phyloP scores from a whole-genome alignment of 2,329 filamentous ascomycete genomes.

The Cryphonectria radicalis region DNA sequence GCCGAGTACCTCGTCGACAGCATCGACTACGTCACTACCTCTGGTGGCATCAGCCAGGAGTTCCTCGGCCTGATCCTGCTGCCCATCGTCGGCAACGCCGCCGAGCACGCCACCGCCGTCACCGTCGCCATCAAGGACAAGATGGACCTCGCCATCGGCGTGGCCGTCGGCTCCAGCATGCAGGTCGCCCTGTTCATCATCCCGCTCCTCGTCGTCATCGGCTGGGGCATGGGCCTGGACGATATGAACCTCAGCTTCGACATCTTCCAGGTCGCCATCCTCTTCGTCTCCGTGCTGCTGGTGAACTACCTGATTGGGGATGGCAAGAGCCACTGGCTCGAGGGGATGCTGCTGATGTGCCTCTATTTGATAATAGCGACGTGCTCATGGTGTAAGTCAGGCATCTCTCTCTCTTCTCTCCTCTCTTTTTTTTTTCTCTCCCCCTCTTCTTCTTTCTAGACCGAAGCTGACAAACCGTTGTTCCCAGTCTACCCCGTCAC shows the following conservation, averaged over 20 bases:
- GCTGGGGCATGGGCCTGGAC: slow-evolving; percentile 73
- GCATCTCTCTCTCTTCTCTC: too few species aligned
- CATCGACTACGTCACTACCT: slow-evolving; percentile 68
- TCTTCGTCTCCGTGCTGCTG: slow-evolving; percentile 82
- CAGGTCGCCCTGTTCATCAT: slow-evolving; percentile 82
- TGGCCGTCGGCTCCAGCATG: slow-evolving; percentile 79
- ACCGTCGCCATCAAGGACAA: slow-evolving; percentile 83
- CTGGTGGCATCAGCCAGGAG: slow-evolving; percentile 66
- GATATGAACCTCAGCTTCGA: slow-evolving; percentile 86
- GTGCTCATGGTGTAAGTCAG: slow-evolving; percentile 60
- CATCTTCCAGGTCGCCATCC: slow-evolving; percentile 82
- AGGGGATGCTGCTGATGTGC: slow-evolving; percentile 76
- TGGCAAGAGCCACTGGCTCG: slow-evolving; percentile 81
- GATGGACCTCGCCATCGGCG: slow-evolving; percentile 82
- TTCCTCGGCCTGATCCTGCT: slow-evolving; percentile 82
- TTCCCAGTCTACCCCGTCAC: slow-evolving; percentile 22
- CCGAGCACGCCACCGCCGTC: slow-evolving; percentile 80
- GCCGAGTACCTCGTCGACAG: slow-evolving; percentile 78
- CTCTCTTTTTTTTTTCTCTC: too few species aligned
- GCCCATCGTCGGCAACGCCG: slow-evolving; percentile 82
- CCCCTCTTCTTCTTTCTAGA: too few species aligned
- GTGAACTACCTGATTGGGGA: slow-evolving; percentile 87
- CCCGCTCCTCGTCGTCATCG: slow-evolving; percentile 75
- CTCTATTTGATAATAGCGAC: slow-evolving; percentile 80
- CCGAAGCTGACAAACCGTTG: neutral